Conservation (phyloP, 345 rosid species). For the Corchorus olitorius region DNA sequence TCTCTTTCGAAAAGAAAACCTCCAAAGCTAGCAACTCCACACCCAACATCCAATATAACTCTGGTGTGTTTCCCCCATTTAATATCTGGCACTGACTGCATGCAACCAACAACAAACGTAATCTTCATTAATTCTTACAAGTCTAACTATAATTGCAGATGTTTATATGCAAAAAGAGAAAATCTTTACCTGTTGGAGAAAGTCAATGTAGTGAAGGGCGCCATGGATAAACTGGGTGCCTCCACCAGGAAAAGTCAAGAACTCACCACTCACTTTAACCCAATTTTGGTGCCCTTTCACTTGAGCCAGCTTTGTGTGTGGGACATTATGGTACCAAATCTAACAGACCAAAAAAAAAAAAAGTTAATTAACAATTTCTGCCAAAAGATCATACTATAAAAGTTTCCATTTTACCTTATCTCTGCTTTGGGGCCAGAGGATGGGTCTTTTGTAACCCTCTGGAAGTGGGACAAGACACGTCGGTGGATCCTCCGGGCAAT, state of each 20-base stretch:
- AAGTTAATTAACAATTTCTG: background rate
- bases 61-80: slow-evolving; percentile 85
- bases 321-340: slow-evolving; percentile 98
- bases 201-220: slow-evolving; percentile 84
- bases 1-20: slow-evolving; percentile 85
- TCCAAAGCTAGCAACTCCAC: slow-evolving; percentile 97
- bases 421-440: slow-evolving; percentile 83
- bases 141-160: background rate
- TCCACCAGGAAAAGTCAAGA: slow-evolving; percentile 93
- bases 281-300: slow-evolving; percentile 97
- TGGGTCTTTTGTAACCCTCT: slow-evolving; percentile 64
- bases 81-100: slow-evolving; percentile 68
- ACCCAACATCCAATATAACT: slow-evolving; percentile 83
- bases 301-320: slow-evolving; percentile 71
- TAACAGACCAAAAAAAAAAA: slow-evolving; percentile 31
- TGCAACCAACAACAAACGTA: background rate
- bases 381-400: background rate
- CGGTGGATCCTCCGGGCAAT: slow-evolving; percentile 84
- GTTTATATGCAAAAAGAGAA: background rate
- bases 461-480: slow-evolving; percentile 74
- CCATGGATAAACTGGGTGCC: slow-evolving; percentile 98
- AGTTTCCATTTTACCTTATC: slow-evolving; percentile 57
- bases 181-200: slow-evolving; percentile 52
- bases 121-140: too few species aligned
- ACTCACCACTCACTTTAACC: slow-evolving; percentile 92